Conservation (phyloP, 2,329 filamentous ascomycete species). For the Neonectria hederae region DNA sequence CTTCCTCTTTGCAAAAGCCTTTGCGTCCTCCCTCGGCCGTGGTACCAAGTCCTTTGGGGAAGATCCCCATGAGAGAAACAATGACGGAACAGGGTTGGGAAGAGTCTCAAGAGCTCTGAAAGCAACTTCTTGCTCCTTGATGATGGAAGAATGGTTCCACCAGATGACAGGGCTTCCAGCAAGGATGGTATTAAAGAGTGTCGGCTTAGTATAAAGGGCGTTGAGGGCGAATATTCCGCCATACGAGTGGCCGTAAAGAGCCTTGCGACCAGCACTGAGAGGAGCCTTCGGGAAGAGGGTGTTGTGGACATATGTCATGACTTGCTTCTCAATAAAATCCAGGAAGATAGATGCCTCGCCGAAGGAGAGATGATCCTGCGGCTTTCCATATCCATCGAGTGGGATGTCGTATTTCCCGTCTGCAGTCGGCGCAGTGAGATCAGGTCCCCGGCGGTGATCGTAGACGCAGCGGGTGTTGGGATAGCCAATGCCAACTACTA, state of each 20-base stretch:
- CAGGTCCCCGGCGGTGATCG: slow-evolving; percentile 42
- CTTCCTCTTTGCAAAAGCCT: slow-evolving; percentile 43
- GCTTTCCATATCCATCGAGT: slow-evolving; percentile 37
- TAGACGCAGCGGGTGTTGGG: slow-evolving; percentile 43
- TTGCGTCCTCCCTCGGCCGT: slow-evolving; percentile 41
- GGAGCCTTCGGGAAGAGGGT: slow-evolving; percentile 39
- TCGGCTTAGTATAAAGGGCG: slow-evolving; percentile 51
- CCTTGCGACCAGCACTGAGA: slow-evolving; percentile 51
- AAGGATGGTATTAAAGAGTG: slow-evolving; percentile 55
- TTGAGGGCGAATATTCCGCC: slow-evolving; percentile 59
- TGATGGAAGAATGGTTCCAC: slow-evolving; percentile 56
- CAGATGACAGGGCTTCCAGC: slow-evolving; percentile 57
- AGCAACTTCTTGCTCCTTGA: slow-evolving; percentile 42
- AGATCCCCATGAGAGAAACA: slow-evolving; percentile 47
- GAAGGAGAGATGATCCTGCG: slow-evolving; percentile 39
- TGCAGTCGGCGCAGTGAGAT: slow-evolving; percentile 44
- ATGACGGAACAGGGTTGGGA: slow-evolving; percentile 38
- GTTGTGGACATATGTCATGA: slow-evolving; percentile 47
- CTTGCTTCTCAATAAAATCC: slow-evolving; percentile 51
- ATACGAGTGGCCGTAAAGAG: slow-evolving; percentile 60
- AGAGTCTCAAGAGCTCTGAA: slow-evolving; percentile 36
- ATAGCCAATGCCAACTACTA: slow-evolving; percentile 48
- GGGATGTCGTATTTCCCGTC: slow-evolving; percentile 39
- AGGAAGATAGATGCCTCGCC: slow-evolving; percentile 58
- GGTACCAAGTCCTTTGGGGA: slow-evolving; percentile 45